phyloP scores from a whole-genome alignment of 495 filamentous ascomycete species.

The Xanthoparmelia taractica region DNA sequence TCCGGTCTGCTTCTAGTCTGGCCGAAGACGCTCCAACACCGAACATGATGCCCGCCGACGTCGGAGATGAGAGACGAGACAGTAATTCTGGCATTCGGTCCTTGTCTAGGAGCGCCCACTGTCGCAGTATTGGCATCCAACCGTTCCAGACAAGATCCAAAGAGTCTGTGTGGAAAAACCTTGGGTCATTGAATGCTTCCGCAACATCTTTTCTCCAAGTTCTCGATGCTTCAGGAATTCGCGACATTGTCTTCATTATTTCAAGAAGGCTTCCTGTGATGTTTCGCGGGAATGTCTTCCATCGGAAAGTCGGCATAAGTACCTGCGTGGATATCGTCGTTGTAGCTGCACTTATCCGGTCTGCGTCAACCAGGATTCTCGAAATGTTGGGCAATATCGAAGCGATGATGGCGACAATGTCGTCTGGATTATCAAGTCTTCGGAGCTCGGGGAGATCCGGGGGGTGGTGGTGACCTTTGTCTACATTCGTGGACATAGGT shows the following conservation, averaged over 20 bases:
- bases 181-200: slow-evolving; percentile 84
- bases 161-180: slow-evolving; percentile 64
- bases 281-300: slow-evolving; percentile 83
- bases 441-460: not conserved
- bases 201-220: slow-evolving; percentile 86
- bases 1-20: slow-evolving; percentile 87
- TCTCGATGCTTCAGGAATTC: slow-evolving; percentile 72
- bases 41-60: slow-evolving; percentile 95
- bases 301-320: slow-evolving; percentile 72
- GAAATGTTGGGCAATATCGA: slow-evolving; percentile 72
- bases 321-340: slow-evolving; percentile 75
- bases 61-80: slow-evolving; percentile 69
- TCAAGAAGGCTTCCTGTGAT: slow-evolving; percentile 61
- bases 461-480: slow-evolving; percentile 1
- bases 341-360: slow-evolving; percentile 70
- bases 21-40: slow-evolving; percentile 93
- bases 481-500: slow-evolving; percentile 19
- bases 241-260: slow-evolving; percentile 68
- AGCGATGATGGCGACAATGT: slow-evolving; percentile 73
- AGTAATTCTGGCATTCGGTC: slow-evolving; percentile 79
- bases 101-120: slow-evolving; percentile 78
- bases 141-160: slow-evolving; percentile 55
- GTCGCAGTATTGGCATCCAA: slow-evolving; percentile 77
- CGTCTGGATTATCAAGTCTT: slow-evolving; percentile 50
- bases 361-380: slow-evolving; percentile 77